Base-by-base conservation (phyloP, 345 rosid genomes). In the Gossypium bickii region DNA sequence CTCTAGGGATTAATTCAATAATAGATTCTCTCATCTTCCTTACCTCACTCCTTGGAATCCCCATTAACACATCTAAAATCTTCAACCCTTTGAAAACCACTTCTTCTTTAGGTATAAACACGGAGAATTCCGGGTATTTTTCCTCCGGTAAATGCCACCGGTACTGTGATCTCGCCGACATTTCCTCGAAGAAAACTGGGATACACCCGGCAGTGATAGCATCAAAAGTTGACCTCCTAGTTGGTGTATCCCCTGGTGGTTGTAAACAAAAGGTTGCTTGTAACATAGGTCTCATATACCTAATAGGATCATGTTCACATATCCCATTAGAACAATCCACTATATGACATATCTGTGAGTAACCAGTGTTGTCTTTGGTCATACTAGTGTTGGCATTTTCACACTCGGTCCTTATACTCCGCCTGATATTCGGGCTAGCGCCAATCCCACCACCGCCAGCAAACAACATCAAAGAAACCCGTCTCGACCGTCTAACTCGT, bases 171-270 rank as follows among this genome's bases (percentile, higher is more conserved):
- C 78, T 93, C 3, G 96, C 99, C 0, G 96, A 81, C 44, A 83
- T 86, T 8, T 93, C 97, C 70, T 95, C 98, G 38, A 93, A 93
- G 88, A 93, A 91, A 71, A 91, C 94, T 7, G 99, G 99, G 15
- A 93, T 89, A 67, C 99, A 95, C 9, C 98, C 98, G 0, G 96
- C 96, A 48, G 89, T 69, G 62, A 95, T 84, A 55, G 90, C 89
- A 80, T 95, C 98, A 62, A 95, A 93, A 5, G 99, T 89, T 0
- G 98, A 89, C 63, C 97, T 80, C 34, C 99, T 70, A 0, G 98
- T 89, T 1, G 99, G 99, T 0, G 98, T 93, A 49, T 95, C 96
- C 66, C 97, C 98, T 0, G 97, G 96, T 9, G 99, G 99, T 78
- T 95, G 98, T 77, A 95, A 81, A 56, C 98, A 95, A 63, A 95